Percentiles rank a stretch among this genome's conserved stretches.
phyloP scores from a whole-genome alignment of 2,329 filamentous ascomycete species.

The Bipolaris cookei region DNA sequence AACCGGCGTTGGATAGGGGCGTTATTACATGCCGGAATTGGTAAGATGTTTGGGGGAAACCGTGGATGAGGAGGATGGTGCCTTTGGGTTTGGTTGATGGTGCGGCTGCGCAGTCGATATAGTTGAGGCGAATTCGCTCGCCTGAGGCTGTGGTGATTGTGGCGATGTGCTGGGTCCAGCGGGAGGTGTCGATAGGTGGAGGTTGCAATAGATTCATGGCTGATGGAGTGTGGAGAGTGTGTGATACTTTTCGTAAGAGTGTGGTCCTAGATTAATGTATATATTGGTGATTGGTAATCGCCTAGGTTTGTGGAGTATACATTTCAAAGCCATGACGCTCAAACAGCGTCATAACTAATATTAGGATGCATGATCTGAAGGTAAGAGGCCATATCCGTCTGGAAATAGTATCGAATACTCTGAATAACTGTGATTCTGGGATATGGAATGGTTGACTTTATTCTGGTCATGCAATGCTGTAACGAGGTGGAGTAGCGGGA shows the following conservation, averaged over 20 bases:
- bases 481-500: neutral
- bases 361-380: neutral
- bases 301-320: no score
- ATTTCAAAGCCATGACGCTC: conserved; percentile 5
- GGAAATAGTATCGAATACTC: neutral
- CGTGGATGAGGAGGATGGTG: conserved; percentile 54
- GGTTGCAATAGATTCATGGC: neutral
- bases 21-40: conserved; percentile 45
- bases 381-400: neutral
- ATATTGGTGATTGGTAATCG: neutral
- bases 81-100: neutral
- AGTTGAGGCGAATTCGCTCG: neutral
- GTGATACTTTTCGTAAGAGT: no score
- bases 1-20: conserved; percentile 44
- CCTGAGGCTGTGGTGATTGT: neutral
- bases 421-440: no score
- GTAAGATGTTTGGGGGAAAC: conserved; percentile 57
- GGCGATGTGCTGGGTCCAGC: conserved; percentile 2
- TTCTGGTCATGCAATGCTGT: neutral
- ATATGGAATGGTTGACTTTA: neutral
- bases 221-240: neutral
- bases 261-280: neutral
- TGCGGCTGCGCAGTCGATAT: neutral
- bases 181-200: neutral
- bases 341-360: neutral